A percentile compares a stretch with the other conserved stretches of the same genome.
Evolutionary conservation across 2,329 filamentous ascomycete genomes (phyloP).

Genomic region (Phialophora tarda): DNA sequence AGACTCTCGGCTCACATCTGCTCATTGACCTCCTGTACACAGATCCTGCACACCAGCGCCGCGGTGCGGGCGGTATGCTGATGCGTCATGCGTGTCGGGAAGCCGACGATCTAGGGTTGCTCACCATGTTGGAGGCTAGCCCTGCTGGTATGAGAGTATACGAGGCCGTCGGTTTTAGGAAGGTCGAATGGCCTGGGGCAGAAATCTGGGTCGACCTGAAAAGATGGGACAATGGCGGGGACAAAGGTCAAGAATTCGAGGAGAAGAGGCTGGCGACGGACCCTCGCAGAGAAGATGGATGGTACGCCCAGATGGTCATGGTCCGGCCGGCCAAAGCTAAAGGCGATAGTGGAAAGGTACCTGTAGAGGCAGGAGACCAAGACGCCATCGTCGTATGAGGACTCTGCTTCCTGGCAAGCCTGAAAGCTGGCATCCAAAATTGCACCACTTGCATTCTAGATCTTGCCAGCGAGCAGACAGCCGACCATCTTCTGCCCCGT

Average conservation of each 20-base stretch:
- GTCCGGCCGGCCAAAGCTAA: slow-evolving; percentile 11
- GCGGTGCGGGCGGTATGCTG: slow-evolving; percentile 29
- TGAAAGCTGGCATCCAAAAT: background rate
- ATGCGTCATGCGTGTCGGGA: slow-evolving; percentile 23
- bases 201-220: slow-evolving; percentile 32
- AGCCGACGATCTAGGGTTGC: slow-evolving; percentile 23
- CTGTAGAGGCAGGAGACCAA: background rate
- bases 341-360: background rate
- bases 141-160: slow-evolving; percentile 29
- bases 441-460: slow-evolving; percentile 44
- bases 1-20: slow-evolving; percentile 18
- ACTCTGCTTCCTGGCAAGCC: background rate
- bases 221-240: slow-evolving; percentile 27
- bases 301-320: slow-evolving; percentile 31
- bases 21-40: slow-evolving; percentile 30
- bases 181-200: background rate
- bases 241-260: slow-evolving; percentile 29
- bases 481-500: slow-evolving; percentile 77
- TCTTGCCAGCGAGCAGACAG: slow-evolving; percentile 73
- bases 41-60: slow-evolving; percentile 25
- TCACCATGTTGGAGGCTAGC: slow-evolving; percentile 26
- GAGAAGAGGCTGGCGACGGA: slow-evolving; percentile 4
- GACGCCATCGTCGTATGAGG: background rate
- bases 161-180: slow-evolving; percentile 24
- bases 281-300: slow-evolving; percentile 15